Conservation (phyloP, 2,329 filamentous ascomycete species). For the Trichocomaceae sp. region DNA sequence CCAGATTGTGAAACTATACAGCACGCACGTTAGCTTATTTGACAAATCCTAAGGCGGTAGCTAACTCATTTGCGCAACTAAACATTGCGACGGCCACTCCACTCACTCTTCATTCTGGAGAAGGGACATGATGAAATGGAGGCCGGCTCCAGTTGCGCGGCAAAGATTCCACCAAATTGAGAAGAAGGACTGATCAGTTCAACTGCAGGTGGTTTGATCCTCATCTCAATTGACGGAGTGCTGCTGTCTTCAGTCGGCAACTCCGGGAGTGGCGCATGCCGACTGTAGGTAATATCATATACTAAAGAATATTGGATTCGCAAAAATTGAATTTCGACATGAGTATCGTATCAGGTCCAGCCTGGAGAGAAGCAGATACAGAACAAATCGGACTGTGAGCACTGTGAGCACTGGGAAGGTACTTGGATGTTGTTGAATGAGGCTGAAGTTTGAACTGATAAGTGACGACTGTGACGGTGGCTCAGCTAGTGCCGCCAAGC, state of each 20-base stretch:
- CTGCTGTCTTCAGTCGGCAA: background rate
- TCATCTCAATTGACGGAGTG: background rate
- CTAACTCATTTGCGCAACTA: background rate
- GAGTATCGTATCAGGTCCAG: constrained; percentile 27
- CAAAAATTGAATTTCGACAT: constrained; percentile 11
- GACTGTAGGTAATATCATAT: constrained; percentile 6
- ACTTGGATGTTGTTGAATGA: background rate
- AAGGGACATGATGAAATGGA: constrained; percentile 36
- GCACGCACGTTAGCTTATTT: background rate
- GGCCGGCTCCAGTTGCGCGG: background rate
- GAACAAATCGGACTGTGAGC: background rate
- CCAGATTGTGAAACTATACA: constrained; percentile 56
- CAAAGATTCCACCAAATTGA: background rate
- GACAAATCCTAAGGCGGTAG: background rate
- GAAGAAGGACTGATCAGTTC: background rate
- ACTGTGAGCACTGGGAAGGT: too few relatives aligned
- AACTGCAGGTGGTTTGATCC: background rate
- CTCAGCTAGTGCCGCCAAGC: background rate
- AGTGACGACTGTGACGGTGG: constrained; percentile 3
- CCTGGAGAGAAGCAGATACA: constrained; percentile 18
- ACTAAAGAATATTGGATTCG: constrained; percentile 9
- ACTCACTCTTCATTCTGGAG: constrained; percentile 48
- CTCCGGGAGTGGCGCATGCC: constrained; percentile 5
- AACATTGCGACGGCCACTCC: background rate
- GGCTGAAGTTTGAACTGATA: too few relatives aligned